Evolutionary conservation across 148 eudicot genomes (phyloP).

Genomic region (Nepenthes mirabilis): DNA sequence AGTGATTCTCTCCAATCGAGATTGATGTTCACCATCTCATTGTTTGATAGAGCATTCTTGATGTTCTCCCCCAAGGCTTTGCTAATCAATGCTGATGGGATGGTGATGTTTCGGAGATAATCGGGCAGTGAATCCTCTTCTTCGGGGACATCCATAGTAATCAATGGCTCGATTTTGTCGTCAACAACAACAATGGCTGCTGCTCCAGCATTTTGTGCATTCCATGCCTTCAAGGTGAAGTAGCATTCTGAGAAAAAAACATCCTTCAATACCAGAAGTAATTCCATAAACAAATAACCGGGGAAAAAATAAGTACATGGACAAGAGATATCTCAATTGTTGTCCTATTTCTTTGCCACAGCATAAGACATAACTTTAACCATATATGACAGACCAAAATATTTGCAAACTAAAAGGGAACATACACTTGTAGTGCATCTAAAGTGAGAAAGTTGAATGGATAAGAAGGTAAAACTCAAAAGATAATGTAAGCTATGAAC

Average conservation of each 20-base stretch:
- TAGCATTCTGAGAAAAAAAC: constrained; percentile 49
- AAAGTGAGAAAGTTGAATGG: too few species aligned
- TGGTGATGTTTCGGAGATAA: constrained; percentile 63
- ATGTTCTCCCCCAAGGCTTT: constrained; percentile 61
- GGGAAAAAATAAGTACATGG: neutral
- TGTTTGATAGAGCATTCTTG: constrained; percentile 44
- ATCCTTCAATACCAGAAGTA: constrained; percentile 3
- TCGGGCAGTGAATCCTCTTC: constrained; percentile 47
- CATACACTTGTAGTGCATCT: too few species aligned
- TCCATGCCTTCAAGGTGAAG: constrained; percentile 93
- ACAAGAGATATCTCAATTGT: too few species aligned
- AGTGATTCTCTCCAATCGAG: constrained; percentile 97
- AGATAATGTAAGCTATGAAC: too few species aligned
- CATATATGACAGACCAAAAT: too few species aligned
- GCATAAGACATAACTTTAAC: too few species aligned
- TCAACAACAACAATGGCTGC: constrained; percentile 84
- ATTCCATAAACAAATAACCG: neutral
- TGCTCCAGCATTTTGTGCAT: constrained; percentile 84
- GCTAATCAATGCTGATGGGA: constrained; percentile 86
- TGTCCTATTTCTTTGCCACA: too few species aligned
- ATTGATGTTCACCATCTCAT: constrained; percentile 53
- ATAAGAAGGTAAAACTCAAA: too few species aligned
- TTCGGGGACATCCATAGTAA: constrained; percentile 94
- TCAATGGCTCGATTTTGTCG: constrained; percentile 63
- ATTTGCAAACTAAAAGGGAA: too few species aligned